A percentile compares a stretch with the other conserved stretches of the same genome.
These are phyloP conservation scores for Pulveroboletus ravenelii DNA, from an alignment of 768 basidiomycete genomes.

Conservation along the genomic window DNA sequence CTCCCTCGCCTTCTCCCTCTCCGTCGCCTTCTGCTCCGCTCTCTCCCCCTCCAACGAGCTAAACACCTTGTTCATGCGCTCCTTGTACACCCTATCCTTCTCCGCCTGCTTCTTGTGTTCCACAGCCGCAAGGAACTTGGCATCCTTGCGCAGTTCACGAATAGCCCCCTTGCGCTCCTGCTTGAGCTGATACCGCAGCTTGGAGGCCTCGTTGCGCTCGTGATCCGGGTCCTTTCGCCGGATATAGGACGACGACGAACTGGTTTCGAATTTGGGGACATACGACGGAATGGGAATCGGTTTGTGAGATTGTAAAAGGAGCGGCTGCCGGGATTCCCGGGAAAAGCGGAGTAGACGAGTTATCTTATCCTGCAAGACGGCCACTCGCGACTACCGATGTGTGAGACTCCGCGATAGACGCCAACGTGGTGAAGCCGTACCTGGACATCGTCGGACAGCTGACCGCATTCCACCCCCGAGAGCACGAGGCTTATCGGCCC, in stretches of 20 bases:
- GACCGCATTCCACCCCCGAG: slow-evolving; percentile 42
- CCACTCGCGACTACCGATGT: slow-evolving; percentile 42
- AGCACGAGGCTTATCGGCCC: slow-evolving; percentile 61
- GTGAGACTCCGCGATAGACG: slow-evolving; percentile 8
- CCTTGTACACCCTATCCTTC: slow-evolving; percentile 78
- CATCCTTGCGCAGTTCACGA: slow-evolving; percentile 92
- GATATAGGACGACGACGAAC: slow-evolving; percentile 70
- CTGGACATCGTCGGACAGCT: slow-evolving; percentile 49
- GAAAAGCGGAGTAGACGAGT: slow-evolving; percentile 69
- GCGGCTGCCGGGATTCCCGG: slow-evolving; percentile 65
- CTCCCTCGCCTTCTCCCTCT: slow-evolving; percentile 73
- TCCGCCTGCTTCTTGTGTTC: slow-evolving; percentile 79
- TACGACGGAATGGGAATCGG: slow-evolving; percentile 93
- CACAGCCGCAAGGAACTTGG: slow-evolving; percentile 85
- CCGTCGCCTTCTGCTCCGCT: slow-evolving; percentile 91
- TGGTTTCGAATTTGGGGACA: slow-evolving; percentile 86
- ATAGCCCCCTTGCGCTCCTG: slow-evolving; percentile 97
- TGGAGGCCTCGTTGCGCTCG: slow-evolving; percentile 81
- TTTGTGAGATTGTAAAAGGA: slow-evolving; percentile 87
- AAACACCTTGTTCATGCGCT: slow-evolving; percentile 79
- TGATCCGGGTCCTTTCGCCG: slow-evolving; percentile 87
- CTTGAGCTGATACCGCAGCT: slow-evolving; percentile 85
- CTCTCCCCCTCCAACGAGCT: slow-evolving; percentile 79
- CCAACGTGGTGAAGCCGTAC: slow-evolving; percentile 35
- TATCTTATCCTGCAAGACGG: slow-evolving; percentile 45